Evolutionary conservation across 2,329 filamentous ascomycete species (phyloP), one percentile per base, ranked within the genome.

Genomic region (Trichophyton equinum): DNA sequence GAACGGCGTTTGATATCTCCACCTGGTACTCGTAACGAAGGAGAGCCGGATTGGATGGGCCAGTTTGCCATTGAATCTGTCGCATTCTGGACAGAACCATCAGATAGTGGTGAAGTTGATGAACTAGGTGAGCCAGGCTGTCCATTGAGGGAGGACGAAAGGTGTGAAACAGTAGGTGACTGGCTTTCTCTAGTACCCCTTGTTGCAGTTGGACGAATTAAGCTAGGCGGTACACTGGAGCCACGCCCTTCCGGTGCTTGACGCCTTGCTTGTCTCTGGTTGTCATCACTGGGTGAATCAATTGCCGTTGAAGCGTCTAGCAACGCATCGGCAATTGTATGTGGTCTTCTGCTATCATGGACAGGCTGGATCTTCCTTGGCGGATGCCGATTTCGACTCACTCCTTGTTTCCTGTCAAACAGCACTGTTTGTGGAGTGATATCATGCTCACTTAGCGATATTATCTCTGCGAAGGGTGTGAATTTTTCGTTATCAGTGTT

Each of bases 221-320:
- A 64, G 30, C 64, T 66, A 53, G 66, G 63, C 7, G 63, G 20
- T n/a, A 62, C 49, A 22, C 63, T 67, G 13, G 64, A 64, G 44
- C 70, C 72, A 59, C 71, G 74, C 25, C 73, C 74, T 36, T 71
- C 69, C 59, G 76, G 74, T 62, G 68, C 76, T 64, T 73, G 73
- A 27, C 72, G 70, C 59, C 73, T 72, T 13, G 73, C 67, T 53
- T 74, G 70, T 61, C 69, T 77, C 57, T 75, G 75, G 49, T 72
- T 69, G 47, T 82, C 76, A 6, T 82, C 73, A 0, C 84, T 78
- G 3, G 62, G 62, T 65, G 87, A 85, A 68, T 92, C 87, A 64
- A 94, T 90, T 0, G 88, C 91, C 76, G 89, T 91, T 0, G 91
- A 95, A 5, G 94, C 94, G 73, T 97, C 94, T 33, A 95, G 79